Evolutionary conservation across 495 filamentous ascomycete species (phyloP).

Genomic region (Podospora anserina): DNA sequence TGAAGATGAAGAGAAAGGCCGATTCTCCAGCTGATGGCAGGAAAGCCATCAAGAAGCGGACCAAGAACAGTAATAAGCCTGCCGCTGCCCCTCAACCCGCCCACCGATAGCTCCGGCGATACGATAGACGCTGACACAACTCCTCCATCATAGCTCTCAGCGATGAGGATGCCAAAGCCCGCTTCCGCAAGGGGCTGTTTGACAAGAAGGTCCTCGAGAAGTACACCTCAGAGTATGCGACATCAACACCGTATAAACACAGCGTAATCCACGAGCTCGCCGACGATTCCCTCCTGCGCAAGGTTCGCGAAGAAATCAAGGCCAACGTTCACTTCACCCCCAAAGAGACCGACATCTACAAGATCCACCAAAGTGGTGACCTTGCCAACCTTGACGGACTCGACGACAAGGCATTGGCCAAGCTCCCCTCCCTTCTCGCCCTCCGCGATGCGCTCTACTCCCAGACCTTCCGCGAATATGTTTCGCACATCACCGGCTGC

Average conservation of each 20-base stretch:
- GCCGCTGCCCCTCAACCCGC: slow-evolving; percentile 5
- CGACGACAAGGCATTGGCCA: slow-evolving; percentile 73
- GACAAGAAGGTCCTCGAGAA: slow-evolving; percentile 60
- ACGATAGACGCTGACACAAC: slow-evolving; percentile 18
- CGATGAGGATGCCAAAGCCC: slow-evolving; percentile 44
- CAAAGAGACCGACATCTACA: slow-evolving; percentile 99
- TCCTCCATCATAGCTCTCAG: slow-evolving; percentile 36
- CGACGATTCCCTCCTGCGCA: slow-evolving; percentile 71
- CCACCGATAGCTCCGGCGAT: background rate
- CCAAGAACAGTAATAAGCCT: slow-evolving; percentile 40
- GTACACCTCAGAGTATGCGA: slow-evolving; percentile 67
- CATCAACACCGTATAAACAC: slow-evolving; percentile 83
- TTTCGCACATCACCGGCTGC: slow-evolving; percentile 78
- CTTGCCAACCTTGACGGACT: slow-evolving; percentile 94
- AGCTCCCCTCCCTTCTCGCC: slow-evolving; percentile 77
- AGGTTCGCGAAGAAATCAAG: slow-evolving; percentile 85
- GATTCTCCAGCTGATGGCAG: slow-evolving; percentile 33
- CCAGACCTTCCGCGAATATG: slow-evolving; percentile 78
- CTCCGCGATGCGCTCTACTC: slow-evolving; percentile 94
- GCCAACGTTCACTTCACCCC: slow-evolving; percentile 89
- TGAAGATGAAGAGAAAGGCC: slow-evolving; percentile 51
- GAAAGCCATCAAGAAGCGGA: slow-evolving; percentile 42
- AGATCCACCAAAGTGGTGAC: slow-evolving; percentile 97
- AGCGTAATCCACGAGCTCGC: slow-evolving; percentile 81
- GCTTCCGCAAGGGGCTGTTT: slow-evolving; percentile 77